These are phyloP conservation scores for Tetrahymena thermophila DNA, from an alignment of 73 alveolate species.

Conservation along the genomic window DNA sequence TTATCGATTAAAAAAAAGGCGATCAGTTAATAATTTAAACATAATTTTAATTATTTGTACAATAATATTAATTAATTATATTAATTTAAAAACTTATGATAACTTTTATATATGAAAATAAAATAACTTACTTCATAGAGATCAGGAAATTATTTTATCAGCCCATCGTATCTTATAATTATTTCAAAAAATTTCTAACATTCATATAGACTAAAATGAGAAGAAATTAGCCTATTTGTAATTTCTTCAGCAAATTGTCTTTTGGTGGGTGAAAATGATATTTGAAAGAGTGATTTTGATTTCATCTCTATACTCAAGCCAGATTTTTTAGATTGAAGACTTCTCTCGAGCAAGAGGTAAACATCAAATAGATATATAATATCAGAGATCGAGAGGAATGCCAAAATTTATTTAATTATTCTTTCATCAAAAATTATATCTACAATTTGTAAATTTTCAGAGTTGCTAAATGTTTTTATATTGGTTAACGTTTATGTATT, in stretches of 20 bases:
- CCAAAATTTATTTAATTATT: not conserved
- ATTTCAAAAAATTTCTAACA: not conserved
- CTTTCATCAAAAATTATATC: not conserved
- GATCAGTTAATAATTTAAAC: not conserved
- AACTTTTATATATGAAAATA: not conserved
- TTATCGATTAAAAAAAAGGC: not conserved
- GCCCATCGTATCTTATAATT: not conserved
- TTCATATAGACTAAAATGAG: not conserved
- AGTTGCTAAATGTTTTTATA: not conserved
- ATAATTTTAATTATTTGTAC: not conserved
- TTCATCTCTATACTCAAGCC: not conserved
- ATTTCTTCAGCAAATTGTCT: not conserved
- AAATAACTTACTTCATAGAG: not conserved
- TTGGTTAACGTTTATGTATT: not conserved
- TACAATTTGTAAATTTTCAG: not conserved
- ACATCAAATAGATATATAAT: not conserved
- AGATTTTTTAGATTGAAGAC: not conserved
- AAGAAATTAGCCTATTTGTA: not conserved
- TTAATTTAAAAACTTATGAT: too few species aligned
- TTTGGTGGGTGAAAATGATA: not conserved
- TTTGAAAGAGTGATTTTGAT: not conserved
- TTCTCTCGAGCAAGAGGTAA: not conserved
- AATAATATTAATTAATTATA: too few species aligned
- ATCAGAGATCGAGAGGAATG: not conserved
- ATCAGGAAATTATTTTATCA: not conserved